Conservation (phyloP, 2,329 filamentous ascomycete species). For the Aspergillus persii region DNA sequence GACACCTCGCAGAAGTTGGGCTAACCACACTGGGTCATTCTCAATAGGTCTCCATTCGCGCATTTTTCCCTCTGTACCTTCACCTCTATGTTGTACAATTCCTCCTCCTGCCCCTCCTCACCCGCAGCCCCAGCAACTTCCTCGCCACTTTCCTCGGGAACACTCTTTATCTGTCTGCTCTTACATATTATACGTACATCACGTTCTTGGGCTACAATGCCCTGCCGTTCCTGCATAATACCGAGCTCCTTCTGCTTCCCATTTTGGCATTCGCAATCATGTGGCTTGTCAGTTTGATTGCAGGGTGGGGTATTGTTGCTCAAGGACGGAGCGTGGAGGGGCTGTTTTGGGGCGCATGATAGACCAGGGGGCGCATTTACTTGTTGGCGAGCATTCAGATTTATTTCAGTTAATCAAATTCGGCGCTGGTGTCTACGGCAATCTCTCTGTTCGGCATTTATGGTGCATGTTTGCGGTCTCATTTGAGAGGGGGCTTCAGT, state of each 20-base stretch:
- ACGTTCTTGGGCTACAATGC: conserved; percentile 69
- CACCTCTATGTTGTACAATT: conserved; percentile 68
- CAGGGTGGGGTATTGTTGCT: conserved; percentile 46
- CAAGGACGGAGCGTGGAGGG: conserved; percentile 43
- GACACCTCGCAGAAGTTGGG: too few relatives aligned
- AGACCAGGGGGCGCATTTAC: background rate
- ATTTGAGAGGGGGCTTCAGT: background rate
- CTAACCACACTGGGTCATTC: background rate
- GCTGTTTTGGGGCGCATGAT: conserved; percentile 45
- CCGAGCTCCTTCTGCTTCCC: conserved; percentile 62
- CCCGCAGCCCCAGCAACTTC: conserved; percentile 41
- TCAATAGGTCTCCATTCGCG: conserved; percentile 58
- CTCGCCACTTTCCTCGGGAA: conserved; percentile 60
- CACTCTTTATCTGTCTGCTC: conserved; percentile 63
- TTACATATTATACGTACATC: conserved; percentile 66
- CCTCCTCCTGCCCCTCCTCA: conserved; percentile 60
- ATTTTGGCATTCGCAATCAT: conserved; percentile 59
- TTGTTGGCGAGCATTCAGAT: background rate
- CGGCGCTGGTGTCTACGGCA: conserved; percentile 28
- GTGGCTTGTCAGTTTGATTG: conserved; percentile 55
- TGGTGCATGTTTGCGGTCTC: background rate
- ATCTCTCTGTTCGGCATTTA: background rate
- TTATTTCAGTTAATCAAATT: conserved; percentile 9
- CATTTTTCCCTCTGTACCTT: conserved; percentile 66
- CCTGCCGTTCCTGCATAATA: conserved; percentile 65